A percentile compares a stretch with the other conserved stretches of the same genome.
These are phyloP conservation scores for Boletus semigastroideus DNA, from an alignment of 1,284 basidiomycete species.

Conservation along the genomic window DNA sequence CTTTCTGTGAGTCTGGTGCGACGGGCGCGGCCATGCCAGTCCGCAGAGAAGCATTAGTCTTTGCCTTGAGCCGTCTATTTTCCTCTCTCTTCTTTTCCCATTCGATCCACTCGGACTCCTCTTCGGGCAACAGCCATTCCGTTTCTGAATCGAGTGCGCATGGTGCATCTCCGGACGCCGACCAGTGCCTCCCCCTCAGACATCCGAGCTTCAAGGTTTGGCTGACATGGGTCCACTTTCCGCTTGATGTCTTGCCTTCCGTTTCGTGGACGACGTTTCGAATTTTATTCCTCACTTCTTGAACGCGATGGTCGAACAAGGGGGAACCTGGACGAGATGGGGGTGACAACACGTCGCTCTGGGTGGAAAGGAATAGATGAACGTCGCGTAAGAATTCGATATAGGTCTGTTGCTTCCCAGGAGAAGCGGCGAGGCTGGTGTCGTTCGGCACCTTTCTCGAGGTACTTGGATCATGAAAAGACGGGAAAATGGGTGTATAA, in stretches of 20 bases:
- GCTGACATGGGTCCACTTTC: slow-evolving; percentile 29
- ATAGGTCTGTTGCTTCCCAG: slow-evolving; percentile 21
- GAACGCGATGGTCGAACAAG: slow-evolving; percentile 20
- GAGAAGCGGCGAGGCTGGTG: neutral
- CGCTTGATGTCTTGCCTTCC: slow-evolving; percentile 14
- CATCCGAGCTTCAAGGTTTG: slow-evolving; percentile 33
- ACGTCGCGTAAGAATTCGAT: slow-evolving; percentile 31
- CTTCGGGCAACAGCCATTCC: slow-evolving; percentile 35
- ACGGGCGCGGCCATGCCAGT: neutral
- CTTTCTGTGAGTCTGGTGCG: slow-evolving; percentile 10
- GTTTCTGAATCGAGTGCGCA: slow-evolving; percentile 10
- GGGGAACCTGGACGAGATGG: slow-evolving; percentile 31
- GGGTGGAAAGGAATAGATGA: slow-evolving; percentile 34
- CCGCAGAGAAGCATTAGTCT: slow-evolving; percentile 19
- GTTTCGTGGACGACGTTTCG: slow-evolving; percentile 13
- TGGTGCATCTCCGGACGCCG: slow-evolving; percentile 1
- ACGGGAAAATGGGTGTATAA: slow-evolving; percentile 36
- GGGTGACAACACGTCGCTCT: slow-evolving; percentile 32
- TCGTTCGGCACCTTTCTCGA: slow-evolving; percentile 9
- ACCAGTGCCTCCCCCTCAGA: slow-evolving; percentile 26
- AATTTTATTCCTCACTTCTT: slow-evolving; percentile 25
- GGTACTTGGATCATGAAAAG: slow-evolving; percentile 10
- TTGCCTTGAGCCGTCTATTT: slow-evolving; percentile 16
- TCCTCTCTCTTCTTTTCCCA: slow-evolving; percentile 32
- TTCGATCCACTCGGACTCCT: slow-evolving; percentile 34